These are phyloP conservation scores for Narthecium ossifragum DNA, from an alignment of 106 monocot species.

Conservation along the genomic window DNA sequence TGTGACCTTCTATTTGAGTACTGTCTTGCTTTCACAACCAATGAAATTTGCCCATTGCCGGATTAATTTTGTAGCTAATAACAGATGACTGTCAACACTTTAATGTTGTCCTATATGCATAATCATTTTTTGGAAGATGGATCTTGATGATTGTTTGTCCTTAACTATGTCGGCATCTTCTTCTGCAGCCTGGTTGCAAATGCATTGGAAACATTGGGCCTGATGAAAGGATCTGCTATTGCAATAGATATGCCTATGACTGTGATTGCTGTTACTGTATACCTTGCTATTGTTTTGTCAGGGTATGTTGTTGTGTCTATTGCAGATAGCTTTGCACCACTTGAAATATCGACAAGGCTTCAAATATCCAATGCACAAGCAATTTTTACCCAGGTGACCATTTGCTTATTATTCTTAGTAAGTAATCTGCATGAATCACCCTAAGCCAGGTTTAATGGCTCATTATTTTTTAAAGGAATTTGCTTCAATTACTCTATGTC, in stretches of 20 bases:
- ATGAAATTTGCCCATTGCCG: too few relatives aligned
- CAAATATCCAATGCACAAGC: conserved; percentile 80
- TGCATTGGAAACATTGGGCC: conserved; percentile 63
- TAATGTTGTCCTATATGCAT: too few relatives aligned
- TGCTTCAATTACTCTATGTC: too few relatives aligned
- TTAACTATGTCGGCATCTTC: conserved; percentile 19
- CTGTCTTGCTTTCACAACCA: too few relatives aligned
- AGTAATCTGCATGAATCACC: too few relatives aligned
- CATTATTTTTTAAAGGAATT: too few relatives aligned
- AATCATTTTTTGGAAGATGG: too few relatives aligned
- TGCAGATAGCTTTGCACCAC: conserved; percentile 94
- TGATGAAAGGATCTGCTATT: conserved; percentile 80
- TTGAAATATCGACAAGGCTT: conserved; percentile 82
- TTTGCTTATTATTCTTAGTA: not conserved
- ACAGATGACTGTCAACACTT: too few relatives aligned
- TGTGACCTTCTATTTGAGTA: too few relatives aligned
- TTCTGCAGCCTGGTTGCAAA: conserved; percentile 73
- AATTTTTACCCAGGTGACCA: conserved; percentile 93
- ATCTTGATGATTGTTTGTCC: too few relatives aligned
- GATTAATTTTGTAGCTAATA: too few relatives aligned
- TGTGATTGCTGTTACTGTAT: conserved; percentile 65
- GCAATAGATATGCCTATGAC: conserved; percentile 99
- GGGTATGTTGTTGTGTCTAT: conserved; percentile 95
- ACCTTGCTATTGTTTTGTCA: conserved; percentile 84
- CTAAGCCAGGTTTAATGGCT: too few relatives aligned